phyloP scores from a whole-genome alignment of 2,329 filamentous ascomycete genomes.

The Ascochyta fabae region DNA sequence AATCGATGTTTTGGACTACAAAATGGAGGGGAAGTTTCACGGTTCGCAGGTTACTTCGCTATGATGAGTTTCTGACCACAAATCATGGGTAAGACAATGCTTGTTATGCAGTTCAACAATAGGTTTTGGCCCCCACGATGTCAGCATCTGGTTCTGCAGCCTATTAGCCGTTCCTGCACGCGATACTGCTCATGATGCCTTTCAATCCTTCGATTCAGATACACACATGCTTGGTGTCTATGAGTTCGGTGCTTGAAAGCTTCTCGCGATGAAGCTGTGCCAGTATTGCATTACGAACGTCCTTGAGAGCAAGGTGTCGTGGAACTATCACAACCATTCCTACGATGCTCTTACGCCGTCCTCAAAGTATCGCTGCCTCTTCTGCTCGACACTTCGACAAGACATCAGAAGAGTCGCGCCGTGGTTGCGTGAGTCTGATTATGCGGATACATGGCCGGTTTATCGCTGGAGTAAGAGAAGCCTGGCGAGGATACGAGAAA shows the following conservation, averaged over 20 bases:
- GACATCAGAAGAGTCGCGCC: slow-evolving; percentile 20
- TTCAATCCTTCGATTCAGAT: not conserved
- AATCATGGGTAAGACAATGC: not conserved
- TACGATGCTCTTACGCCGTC: slow-evolving; percentile 5
- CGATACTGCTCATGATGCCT: not conserved
- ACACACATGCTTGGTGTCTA: too few species aligned
- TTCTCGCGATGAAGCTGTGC: slow-evolving; percentile 10
- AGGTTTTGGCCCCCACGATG: slow-evolving; percentile 1
- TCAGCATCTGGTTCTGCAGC: not conserved
- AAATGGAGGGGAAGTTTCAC: not conserved
- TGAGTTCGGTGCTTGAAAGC: not conserved
- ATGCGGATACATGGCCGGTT: slow-evolving; percentile 15
- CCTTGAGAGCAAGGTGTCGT: slow-evolving; percentile 10
- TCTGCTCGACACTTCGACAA: slow-evolving; percentile 20
- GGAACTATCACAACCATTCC: slow-evolving; percentile 12
- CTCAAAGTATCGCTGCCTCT: slow-evolving; percentile 18
- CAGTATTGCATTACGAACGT: slow-evolving; percentile 12
- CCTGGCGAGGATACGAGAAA: slow-evolving; percentile 23
- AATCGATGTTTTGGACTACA: not conserved
- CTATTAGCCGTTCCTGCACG: not conserved
- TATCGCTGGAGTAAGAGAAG: slow-evolving; percentile 31
- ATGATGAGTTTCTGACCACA: not conserved
- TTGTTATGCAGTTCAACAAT: not conserved
- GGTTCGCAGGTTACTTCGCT: not conserved
- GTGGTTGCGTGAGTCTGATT: slow-evolving; percentile 8